Evolutionary conservation across 2,329 filamentous ascomycete species (phyloP), one percentile per base, ranked within the genome.

Genomic region (Diatrype stigma): DNA sequence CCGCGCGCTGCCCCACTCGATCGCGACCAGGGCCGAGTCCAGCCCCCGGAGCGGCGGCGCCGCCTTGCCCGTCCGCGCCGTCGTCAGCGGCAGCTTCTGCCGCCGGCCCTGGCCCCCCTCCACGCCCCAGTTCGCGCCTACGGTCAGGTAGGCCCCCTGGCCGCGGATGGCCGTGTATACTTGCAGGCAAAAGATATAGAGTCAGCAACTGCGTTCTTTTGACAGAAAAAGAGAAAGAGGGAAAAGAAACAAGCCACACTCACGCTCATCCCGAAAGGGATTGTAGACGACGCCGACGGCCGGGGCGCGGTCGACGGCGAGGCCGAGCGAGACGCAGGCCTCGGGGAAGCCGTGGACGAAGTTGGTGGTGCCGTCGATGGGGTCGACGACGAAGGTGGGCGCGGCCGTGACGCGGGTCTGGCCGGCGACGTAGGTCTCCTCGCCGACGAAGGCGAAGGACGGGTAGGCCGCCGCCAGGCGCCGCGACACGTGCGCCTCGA

Each of bases 341-440:
- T 83, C 79, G 4, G 87, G 86, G 70, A 89, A 86, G 19, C 79
- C 80, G 70, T 92, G 89, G 45, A 92, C 80, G 63, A 93, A 91
- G 76, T 92, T 92, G 47, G 86, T 90, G 6, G 83, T 91, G 63
- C 87, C 89, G 70, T 93, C 89, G 60, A 93, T 91, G 42, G 89
- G 89, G 66, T 93, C 89, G 58, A 89, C 85, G 63, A 92, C 80
- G 70, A 92, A 92, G 42, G 89, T 93, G 2, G 89, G 88, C 16
- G 78, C 78, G 28, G 76, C 67, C 0, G 82, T 86, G 45, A 93
- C 74, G 42, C 69, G 72, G 26, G 26, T 30, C 54, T 76, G 74
- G 60, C 87, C 87, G 1, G 86, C 80, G 56, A 83, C 75, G 73
- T 90, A 87, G 26, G 87, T 90, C 70, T 93, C 88, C 65, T 90